These are phyloP conservation scores for Euphorbia peplus DNA, from an alignment of 345 rosid genomes.

Conservation along the genomic window DNA sequence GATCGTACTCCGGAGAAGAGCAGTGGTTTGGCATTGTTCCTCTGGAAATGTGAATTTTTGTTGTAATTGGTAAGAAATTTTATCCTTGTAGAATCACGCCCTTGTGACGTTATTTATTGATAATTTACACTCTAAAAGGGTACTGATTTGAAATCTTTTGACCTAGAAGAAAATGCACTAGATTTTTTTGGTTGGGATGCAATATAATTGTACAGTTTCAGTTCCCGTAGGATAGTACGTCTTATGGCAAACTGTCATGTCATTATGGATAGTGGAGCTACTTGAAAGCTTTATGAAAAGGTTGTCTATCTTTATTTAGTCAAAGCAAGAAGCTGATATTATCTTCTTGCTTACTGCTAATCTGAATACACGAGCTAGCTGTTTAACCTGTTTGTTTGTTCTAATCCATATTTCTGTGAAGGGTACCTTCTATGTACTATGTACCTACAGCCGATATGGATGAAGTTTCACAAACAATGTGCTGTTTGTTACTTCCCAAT, in stretches of 20 bases:
- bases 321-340: no score
- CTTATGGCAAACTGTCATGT: neutral
- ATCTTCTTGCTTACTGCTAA: no score
- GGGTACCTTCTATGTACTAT: no score
- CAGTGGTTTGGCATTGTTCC: conserved; percentile 18
- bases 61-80: conserved; percentile 27
- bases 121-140: no score
- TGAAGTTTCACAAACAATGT: no score
- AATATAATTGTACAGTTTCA: neutral
- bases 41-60: conserved; percentile 32
- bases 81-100: conserved; percentile 17
- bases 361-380: no score
- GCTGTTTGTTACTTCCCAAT: no score
- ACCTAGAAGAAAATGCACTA: neutral
- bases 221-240: neutral
- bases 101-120: neutral
- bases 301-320: no score
- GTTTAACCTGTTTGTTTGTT: no score
- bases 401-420: no score
- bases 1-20: conserved; percentile 13
- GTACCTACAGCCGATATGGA: no score
- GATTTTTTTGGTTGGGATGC: neutral
- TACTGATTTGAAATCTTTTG: neutral
- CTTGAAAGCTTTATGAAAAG: no score
- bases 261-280: neutral